Percentiles rank a stretch among this genome's conserved stretches.
These are phyloP conservation scores for Diaporthe caulivora DNA, from an alignment of 2,329 filamentous ascomycete genomes.

Conservation along the genomic window DNA sequence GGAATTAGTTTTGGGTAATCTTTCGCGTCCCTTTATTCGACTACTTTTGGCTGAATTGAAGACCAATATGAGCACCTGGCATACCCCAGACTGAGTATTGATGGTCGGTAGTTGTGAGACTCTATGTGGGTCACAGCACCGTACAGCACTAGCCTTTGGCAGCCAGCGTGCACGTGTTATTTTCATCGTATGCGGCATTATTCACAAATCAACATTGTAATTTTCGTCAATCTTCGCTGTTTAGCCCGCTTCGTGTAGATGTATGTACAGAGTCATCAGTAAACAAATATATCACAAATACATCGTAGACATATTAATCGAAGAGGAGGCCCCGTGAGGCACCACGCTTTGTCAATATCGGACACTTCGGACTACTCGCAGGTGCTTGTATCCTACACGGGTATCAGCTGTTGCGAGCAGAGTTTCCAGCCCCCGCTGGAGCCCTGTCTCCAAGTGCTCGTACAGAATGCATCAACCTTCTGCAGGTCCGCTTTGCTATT, in stretches of 20 bases:
- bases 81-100: neutral
- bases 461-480: constrained; percentile 31
- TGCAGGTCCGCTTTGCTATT: neutral
- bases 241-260: neutral
- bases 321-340: neutral
- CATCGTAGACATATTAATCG: too few relatives aligned
- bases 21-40: neutral
- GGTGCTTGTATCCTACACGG: constrained; percentile 5
- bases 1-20: too few relatives aligned
- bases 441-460: constrained; percentile 37
- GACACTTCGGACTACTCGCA: neutral
- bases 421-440: constrained; percentile 36
- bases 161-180: too few relatives aligned
- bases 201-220: neutral
- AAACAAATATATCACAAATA: neutral
- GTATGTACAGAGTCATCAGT: neutral
- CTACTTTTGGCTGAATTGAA: too few relatives aligned
- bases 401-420: constrained; percentile 31
- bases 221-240: neutral
- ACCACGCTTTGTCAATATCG: neutral
- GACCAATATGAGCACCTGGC: neutral
- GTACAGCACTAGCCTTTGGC: neutral
- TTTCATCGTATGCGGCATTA: neutral
- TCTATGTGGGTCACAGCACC: neutral
- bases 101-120: neutral